Evolutionary conservation across 108 stramenopile genomes (phyloP).

Genomic region (Epipyxis sp.): DNA sequence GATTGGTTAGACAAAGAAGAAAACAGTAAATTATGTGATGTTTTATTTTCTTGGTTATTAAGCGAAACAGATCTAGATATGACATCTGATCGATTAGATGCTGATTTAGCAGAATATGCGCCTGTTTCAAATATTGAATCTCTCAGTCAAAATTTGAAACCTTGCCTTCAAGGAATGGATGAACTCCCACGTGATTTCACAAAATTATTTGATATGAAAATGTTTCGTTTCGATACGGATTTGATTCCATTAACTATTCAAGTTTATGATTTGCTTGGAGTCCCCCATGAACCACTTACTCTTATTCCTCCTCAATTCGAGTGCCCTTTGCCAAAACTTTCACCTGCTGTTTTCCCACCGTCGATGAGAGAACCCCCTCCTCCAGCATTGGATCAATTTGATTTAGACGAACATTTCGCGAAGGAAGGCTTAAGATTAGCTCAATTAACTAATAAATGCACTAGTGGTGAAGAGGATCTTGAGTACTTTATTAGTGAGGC

Average conservation of each 20-base stretch:
- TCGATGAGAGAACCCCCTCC: slow-evolving; percentile 62
- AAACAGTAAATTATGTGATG: slow-evolving; percentile 60
- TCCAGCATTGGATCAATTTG: slow-evolving; percentile 75
- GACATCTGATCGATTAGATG: slow-evolving; percentile 26
- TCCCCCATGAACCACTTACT: slow-evolving; percentile 69
- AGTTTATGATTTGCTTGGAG: slow-evolving; percentile 60
- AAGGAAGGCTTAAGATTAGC: slow-evolving; percentile 62
- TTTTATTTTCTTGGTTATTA: slow-evolving; percentile 60
- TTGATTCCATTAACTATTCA: slow-evolving; percentile 68
- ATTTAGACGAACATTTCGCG: slow-evolving; percentile 78
- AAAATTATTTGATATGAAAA: slow-evolving; percentile 62
- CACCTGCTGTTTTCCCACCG: slow-evolving; percentile 63
- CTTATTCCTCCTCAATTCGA: slow-evolving; percentile 73
- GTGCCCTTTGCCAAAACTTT: slow-evolving; percentile 68
- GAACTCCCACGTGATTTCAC: slow-evolving; percentile 70
- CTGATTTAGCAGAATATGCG: slow-evolving; percentile 56
- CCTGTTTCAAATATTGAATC: slow-evolving; percentile 68
- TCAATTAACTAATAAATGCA: slow-evolving; percentile 70
- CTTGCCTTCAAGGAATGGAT: slow-evolving; percentile 69
- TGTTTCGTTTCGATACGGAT: slow-evolving; percentile 65
- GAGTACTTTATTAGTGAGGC: slow-evolving; percentile 68
- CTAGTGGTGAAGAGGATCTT: slow-evolving; percentile 54
- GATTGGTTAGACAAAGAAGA: slow-evolving; percentile 75
- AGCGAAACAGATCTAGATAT: slow-evolving; percentile 40
- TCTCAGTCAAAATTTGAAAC: slow-evolving; percentile 61